These are phyloP conservation scores for Arabidopsis suecica DNA, from an alignment of 345 rosid species.

Conservation along the genomic window DNA sequence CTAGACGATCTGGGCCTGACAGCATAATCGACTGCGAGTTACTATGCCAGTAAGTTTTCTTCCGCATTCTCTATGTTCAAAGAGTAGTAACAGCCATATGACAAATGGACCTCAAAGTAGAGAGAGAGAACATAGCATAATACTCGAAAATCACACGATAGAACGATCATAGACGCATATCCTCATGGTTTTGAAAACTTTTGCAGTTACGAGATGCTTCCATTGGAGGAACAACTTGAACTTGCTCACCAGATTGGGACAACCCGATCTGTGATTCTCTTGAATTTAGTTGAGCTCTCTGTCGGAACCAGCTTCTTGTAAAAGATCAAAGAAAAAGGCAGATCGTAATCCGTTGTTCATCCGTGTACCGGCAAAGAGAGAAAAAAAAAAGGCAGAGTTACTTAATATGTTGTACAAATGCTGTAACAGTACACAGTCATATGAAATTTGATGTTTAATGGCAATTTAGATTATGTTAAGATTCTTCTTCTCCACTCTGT, in stretches of 20 bases:
- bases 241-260: conserved; percentile 90
- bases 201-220: conserved; percentile 91
- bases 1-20: conserved; percentile 93
- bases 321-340: conserved; percentile 31
- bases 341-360: conserved; percentile 27
- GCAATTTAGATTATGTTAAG: conserved; percentile 15
- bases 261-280: conserved; percentile 76
- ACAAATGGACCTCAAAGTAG: conserved; percentile 2
- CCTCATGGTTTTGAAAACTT: conserved; percentile 22
- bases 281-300: conserved; percentile 82
- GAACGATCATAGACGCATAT: conserved; percentile 10
- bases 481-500: conserved; percentile 14
- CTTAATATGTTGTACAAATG: conserved; percentile 33
- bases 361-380: conserved; percentile 14
- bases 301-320: conserved; percentile 89
- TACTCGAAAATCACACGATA: conserved; percentile 12
- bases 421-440: conserved; percentile 22
- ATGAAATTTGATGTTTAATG: conserved; percentile 17
- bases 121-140: background rate
- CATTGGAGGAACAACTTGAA: conserved; percentile 85
- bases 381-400: background rate
- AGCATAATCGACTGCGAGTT: conserved; percentile 93
- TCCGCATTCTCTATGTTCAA: background rate
- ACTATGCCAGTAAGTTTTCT: conserved; percentile 82
- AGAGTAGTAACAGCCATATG: background rate